Percentiles rank a stretch among this genome's conserved stretches.
These are phyloP conservation scores for Hypoxylon sp. DNA, from an alignment of 2,329 filamentous ascomycete genomes.

Conservation along the genomic window DNA sequence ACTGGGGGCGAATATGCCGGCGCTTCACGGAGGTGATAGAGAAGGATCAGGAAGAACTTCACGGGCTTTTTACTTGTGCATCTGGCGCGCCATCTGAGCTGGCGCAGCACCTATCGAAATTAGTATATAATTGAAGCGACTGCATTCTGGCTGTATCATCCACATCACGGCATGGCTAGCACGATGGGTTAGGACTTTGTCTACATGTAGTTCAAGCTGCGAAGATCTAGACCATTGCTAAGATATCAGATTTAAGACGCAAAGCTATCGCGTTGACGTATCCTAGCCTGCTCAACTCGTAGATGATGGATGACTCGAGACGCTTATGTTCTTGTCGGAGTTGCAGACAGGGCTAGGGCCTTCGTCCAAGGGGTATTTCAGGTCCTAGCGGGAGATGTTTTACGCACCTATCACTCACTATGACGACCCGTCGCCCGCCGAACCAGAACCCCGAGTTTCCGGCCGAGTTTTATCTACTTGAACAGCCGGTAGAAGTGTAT, in stretches of 20 bases:
- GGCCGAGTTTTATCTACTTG: not conserved
- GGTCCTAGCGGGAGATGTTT: not conserved
- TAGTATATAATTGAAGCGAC: constrained; percentile 38
- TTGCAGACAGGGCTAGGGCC: not conserved
- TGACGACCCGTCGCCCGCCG: not conserved
- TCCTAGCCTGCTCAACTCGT: not conserved
- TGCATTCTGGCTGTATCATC: constrained; percentile 20
- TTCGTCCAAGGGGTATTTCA: not conserved
- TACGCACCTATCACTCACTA: not conserved
- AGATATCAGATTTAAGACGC: constrained; percentile 6
- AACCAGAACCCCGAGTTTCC: not conserved
- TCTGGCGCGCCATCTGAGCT: constrained; percentile 7
- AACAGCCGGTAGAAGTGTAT: not conserved
- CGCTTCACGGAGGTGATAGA: constrained; percentile 35
- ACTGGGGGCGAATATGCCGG: constrained; percentile 21
- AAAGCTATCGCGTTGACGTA: not conserved
- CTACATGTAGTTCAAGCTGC: not conserved
- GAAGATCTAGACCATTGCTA: not conserved
- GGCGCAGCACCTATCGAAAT: constrained; percentile 15
- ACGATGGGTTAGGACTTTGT: not conserved
- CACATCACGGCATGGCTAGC: not conserved
- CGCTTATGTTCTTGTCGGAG: not conserved
- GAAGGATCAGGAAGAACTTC: constrained; percentile 19
- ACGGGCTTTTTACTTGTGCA: constrained; percentile 34
- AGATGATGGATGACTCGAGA: not conserved